Base-by-base conservation (phyloP, 257 asterid species). In the Solanum chilense region DNA sequence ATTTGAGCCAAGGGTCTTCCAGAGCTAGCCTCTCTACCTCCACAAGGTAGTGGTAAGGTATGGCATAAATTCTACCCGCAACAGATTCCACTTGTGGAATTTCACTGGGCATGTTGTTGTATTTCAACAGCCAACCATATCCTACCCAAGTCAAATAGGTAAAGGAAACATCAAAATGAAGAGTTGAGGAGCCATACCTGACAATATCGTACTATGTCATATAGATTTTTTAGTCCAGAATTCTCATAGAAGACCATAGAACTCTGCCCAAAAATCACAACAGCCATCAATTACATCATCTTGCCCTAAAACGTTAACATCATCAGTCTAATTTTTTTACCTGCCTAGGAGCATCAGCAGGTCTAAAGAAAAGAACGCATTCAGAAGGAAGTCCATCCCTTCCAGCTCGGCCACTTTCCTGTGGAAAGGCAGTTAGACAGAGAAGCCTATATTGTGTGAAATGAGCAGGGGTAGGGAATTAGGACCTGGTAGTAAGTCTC, bases 381-480 rank as follows among this genome's bases (percentile, higher is more conserved):
- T 97, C 99, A 47, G 99, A 95, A 90, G 99, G 98, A 91, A 97
- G 99, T 70, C 99, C 99, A 87, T 97, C 99, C 91, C 99, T 92
- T 89, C 99, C 99, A 78, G 99, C 99, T 87, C 99, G 94, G 77
- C 99, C 99, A 93, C 99, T 97, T 92, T 97, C 99, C 99, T 97
- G 92, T 41, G 88, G 89, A 70, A 89, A 49, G 83, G 84, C 86
- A 91, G 73, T 89, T 76, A 88, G 89, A 78, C 13, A 82, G 31
- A 88, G 87, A 86, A 89, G 85, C 83, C 87, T 87, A 52, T 77
- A 80, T 64, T 87, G 49, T 87, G 80, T 87, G 92, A 92, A 70
- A 78, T 35, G 69, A 35, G 74, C 64, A 83, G 77, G 31, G 82
- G 37, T 75, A 88, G 49, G 87, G 70, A 62, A 89, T 83, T 82